Percentiles rank a stretch among this genome's conserved stretches.
Conservation (phyloP, 768 basidiomycete species). For the Collybia sp. region DNA sequence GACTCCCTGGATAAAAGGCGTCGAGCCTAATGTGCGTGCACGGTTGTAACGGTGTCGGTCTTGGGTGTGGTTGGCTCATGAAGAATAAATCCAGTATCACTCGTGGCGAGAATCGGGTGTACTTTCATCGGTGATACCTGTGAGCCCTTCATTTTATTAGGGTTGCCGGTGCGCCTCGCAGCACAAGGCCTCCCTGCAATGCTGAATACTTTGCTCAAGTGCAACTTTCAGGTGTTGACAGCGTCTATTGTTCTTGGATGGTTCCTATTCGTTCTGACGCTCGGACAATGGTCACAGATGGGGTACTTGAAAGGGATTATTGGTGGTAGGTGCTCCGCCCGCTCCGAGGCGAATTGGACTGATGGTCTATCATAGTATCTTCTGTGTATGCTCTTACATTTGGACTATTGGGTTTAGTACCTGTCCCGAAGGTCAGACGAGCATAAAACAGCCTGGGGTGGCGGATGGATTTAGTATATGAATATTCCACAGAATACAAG, state of each 20-base stretch:
- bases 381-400: conserved; percentile 67
- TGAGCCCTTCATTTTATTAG: conserved; percentile 15
- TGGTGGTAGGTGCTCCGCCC: conserved; percentile 42
- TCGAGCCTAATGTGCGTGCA: conserved; percentile 61
- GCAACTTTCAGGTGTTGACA: conserved; percentile 45
- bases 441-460: conserved; percentile 6
- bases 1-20: conserved; percentile 61
- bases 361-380: conserved; percentile 40
- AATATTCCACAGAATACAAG: too few species aligned
- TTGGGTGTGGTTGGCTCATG: neutral
- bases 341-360: neutral
- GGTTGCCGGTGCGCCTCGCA: too few species aligned
- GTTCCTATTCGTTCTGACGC: conserved; percentile 53
- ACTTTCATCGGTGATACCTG: conserved; percentile 65
- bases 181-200: too few species aligned
- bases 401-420: conserved; percentile 71
- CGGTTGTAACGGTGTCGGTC: neutral
- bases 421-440: conserved; percentile 49
- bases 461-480: too few species aligned
- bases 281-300: conserved; percentile 63
- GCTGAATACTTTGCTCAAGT: neutral
- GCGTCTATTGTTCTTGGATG: conserved; percentile 67
- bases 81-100: conserved; percentile 45
- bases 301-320: conserved; percentile 62
- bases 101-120: conserved; percentile 71